Evolutionary conservation across 192 early-diverging fungal genomes (phyloP), one percentile per base, ranked within the genome.

Genomic region (Gaertneriomyces sp.): DNA sequence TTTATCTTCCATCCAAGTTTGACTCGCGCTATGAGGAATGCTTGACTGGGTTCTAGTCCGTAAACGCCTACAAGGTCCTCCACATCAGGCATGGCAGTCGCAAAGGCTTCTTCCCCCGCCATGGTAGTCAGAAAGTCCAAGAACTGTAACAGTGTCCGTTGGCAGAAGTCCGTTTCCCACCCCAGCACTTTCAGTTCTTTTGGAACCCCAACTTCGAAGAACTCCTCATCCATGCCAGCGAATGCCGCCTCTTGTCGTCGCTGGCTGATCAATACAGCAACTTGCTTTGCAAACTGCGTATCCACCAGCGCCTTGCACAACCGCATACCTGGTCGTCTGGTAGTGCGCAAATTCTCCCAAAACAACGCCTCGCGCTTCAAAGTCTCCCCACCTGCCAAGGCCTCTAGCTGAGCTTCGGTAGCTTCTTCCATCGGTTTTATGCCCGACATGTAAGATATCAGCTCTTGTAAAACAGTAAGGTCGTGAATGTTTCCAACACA

Each of bases 391-490:
- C 87, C 90, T 0, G 83, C 81, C 46, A 90, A 73, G 6, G 84
- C 77, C 5, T 77, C 79, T 7, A 90, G 72, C 56, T 93, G 90
- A 3, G 66, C 70, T 44, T 74, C 66, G 7, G 87, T 90, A 0
- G 77, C 77, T 6, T 85, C 82, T 10, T 77, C 79, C 3, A 82
- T 54, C 19, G 76, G 66, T 54, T 88, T 83, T 40, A 91, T 76
- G 16, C 91, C 91, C 20, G 79, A 70, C 84, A 93, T 88, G 51
- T 86, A 84, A 1, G 75, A 74, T 11, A 93, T 75, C 5, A 93
- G 58, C 59, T 93, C 89, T 9, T 81, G 77, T 14, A 93, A 56
- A 25, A 93, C 71, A 38, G 87, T 62, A 9, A 93, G 64, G 58
- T 93, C 89, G 14, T 79, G 73, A 1, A 84, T 62, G n/a, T 79